Conservation (phyloP, 805 yeast species). For the Barnettozyma salicaria region DNA sequence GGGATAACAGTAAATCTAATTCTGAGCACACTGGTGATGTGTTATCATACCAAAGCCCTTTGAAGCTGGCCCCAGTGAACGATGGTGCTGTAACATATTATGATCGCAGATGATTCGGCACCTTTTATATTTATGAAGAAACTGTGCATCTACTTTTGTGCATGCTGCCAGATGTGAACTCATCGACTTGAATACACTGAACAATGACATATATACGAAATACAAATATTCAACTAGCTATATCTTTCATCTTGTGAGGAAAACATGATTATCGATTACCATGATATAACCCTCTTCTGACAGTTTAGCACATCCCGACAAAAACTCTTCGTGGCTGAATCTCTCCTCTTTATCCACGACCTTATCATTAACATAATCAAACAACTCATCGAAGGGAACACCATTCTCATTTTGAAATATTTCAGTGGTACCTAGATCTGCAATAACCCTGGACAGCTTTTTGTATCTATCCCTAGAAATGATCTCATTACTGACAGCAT, state of each 20-base stretch:
- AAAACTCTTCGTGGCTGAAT: constrained; percentile 38
- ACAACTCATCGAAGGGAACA: constrained; percentile 33
- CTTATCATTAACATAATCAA: constrained; percentile 36
- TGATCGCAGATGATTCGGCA: no score
- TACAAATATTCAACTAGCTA: background rate
- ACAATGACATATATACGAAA: background rate
- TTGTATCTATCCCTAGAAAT: constrained; percentile 47
- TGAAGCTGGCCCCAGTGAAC: background rate
- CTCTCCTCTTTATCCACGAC: constrained; percentile 42
- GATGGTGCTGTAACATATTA: background rate
- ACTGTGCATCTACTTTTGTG: no score
- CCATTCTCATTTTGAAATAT: constrained; percentile 42
- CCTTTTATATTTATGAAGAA: no score
- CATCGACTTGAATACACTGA: background rate
- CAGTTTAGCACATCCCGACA: constrained; percentile 38
- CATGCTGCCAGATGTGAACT: no score
- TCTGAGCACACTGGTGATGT: background rate
- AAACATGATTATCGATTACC: constrained; percentile 43
- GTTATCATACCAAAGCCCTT: background rate
- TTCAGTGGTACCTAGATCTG: constrained; percentile 40
- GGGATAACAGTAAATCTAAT: constrained; percentile 14
- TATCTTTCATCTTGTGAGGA: constrained; percentile 27
- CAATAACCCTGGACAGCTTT: constrained; percentile 41
- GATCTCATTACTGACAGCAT: background rate
- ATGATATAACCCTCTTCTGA: constrained; percentile 40